These are phyloP conservation scores for Lactifluus hygrophoroides DNA, from an alignment of 768 basidiomycete genomes.

Conservation along the genomic window DNA sequence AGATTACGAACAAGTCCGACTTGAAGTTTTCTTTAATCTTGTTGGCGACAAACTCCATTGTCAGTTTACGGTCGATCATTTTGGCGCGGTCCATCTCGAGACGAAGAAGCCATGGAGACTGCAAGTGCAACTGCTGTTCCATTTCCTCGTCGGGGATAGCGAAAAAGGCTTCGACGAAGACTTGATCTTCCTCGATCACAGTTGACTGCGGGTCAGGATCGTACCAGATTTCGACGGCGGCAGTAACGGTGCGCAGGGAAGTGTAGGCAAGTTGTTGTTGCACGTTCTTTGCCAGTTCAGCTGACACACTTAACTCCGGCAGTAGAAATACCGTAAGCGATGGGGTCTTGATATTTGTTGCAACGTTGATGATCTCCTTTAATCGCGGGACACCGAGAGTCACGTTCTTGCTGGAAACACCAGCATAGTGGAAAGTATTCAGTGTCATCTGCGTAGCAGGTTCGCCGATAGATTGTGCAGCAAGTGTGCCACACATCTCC, in stretches of 20 bases:
- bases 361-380: constrained; percentile 99
- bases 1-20: constrained; percentile 94
- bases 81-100: constrained; percentile 94
- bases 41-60: constrained; percentile 90
- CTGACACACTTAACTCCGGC: constrained; percentile 54
- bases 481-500: constrained; percentile 98
- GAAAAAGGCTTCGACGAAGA: constrained; percentile 98
- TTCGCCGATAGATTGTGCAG: constrained; percentile 98
- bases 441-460: constrained; percentile 99
- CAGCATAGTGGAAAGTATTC: constrained; percentile 99
- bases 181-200: constrained; percentile 90
- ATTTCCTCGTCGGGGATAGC: constrained; percentile 98
- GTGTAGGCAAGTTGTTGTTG: constrained; percentile 93
- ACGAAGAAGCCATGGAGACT: constrained; percentile 96
- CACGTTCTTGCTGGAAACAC: constrained; percentile 99
- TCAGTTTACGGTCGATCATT: constrained; percentile 95
- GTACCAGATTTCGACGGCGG: constrained; percentile 96
- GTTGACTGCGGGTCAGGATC: constrained; percentile 89
- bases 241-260: constrained; percentile 86
- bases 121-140: constrained; percentile 79
- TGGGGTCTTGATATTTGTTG: constrained; percentile 97
- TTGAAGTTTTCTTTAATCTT: constrained; percentile 93
- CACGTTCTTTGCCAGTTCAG: constrained; percentile 69
- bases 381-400: constrained; percentile 98
- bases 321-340: constrained; percentile 89